phyloP scores from a whole-genome alignment of 192 early-diverging fungal species.

The Entomortierella beljakovae region DNA sequence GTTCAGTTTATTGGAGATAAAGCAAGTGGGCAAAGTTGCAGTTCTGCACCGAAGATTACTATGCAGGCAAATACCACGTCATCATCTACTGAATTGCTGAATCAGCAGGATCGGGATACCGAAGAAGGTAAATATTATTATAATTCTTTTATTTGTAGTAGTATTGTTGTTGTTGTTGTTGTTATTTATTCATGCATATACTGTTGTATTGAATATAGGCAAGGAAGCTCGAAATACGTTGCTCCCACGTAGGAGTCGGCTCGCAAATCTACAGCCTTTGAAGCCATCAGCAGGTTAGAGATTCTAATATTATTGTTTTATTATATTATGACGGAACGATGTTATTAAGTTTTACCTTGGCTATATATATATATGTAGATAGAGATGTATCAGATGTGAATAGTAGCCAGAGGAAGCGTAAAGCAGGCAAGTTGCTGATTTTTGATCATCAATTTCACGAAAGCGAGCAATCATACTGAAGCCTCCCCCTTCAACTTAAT shows the following conservation, averaged over 20 bases:
- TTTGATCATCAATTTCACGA: too few species aligned
- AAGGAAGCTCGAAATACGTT: neutral
- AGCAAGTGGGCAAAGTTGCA: too few species aligned
- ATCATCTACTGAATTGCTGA: neutral
- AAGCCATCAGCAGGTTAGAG: too few species aligned
- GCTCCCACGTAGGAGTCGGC: neutral
- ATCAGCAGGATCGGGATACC: too few species aligned
- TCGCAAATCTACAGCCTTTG: neutral
- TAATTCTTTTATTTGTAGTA: neutral
- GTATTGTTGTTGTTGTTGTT: neutral
- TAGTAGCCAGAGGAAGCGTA: neutral
- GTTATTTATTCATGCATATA: neutral
- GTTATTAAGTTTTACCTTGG: neutral
- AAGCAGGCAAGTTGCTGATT: neutral
- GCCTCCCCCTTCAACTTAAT: neutral
- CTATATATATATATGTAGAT: too few species aligned
- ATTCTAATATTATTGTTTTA: too few species aligned
- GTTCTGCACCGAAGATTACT: too few species aligned
- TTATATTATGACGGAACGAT: too few species aligned
- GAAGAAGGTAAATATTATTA: too few species aligned
- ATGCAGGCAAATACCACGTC: too few species aligned
- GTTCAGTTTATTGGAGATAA: too few species aligned
- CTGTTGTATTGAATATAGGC: neutral
- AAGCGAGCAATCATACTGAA: neutral
- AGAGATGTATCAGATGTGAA: neutral